Base-by-base conservation (phyloP, 192 early-diverging fungal species). In the Endogone sp. region DNA sequence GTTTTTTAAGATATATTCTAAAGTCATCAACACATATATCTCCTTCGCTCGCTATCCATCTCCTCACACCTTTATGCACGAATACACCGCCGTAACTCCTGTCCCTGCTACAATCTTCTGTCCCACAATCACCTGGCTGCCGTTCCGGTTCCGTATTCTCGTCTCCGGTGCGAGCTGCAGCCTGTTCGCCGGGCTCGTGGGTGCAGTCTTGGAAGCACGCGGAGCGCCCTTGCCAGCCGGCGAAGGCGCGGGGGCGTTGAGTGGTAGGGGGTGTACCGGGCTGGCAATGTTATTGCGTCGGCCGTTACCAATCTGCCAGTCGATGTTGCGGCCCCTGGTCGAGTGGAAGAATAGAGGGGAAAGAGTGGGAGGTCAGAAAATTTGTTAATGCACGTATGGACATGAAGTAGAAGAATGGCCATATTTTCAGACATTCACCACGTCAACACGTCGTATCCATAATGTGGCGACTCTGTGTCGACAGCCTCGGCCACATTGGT, bases 261-360 rank as follows among this genome's bases (percentile, higher is more conserved):
- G 58, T 1, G 79, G 75, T 61, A 76, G 32, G 0, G 79, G 72
- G 63, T 74, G 66, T 10, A 71, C 62, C 2, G 79, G 79, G 26
- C 68, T 66, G 0, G 79, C 73, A 37, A 66, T 73, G 62, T 81
- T 81, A 30, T 57, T 71, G 24, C 79, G 66, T 64, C 76, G 76
- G 4, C 79, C 79, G 3, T 75, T 75, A 29, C 76, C 62, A 16
- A 81, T 56, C 27, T 81, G 79, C 32, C 62, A 76, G 30, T 75
- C 72, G 9, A 68, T 68, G 64, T 81, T 81, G 27, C 76, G 79
- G 24, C 79, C 79, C 79, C 76, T 75, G 55, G 29, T 29, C 28
- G 22, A 32, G 30, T 4, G 20, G 11, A 60, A 37, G 61, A 20
- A 23, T 13, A 11, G 23, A 9, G 23, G 16, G 10, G 61, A 62